These are phyloP conservation scores for Phytopythium aichiense DNA, from an alignment of 352 stramenopile genomes.

Conservation along the genomic window DNA sequence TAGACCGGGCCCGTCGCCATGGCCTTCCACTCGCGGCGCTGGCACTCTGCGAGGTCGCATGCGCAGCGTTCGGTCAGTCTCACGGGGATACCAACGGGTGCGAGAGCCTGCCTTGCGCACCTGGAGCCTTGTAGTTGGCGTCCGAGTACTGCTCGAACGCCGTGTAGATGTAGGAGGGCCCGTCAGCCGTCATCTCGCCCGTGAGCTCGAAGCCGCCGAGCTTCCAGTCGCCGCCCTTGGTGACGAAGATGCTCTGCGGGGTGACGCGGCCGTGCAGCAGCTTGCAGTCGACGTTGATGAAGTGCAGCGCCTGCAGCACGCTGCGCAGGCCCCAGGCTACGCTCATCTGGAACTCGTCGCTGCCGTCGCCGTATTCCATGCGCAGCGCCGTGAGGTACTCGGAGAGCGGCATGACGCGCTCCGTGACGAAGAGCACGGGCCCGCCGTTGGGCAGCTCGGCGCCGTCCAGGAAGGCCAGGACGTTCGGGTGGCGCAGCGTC, in stretches of 20 bases:
- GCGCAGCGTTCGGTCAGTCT: neutral
- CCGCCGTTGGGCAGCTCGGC: slow-evolving; percentile 75
- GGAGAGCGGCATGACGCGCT: slow-evolving; percentile 88
- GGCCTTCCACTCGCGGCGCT: slow-evolving; percentile 73
- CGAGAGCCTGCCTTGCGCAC: slow-evolving; percentile 32
- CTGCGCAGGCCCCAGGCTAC: slow-evolving; percentile 93
- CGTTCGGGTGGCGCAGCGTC: slow-evolving; percentile 93
- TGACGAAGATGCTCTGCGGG: slow-evolving; percentile 93
- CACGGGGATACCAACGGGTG: slow-evolving; percentile 12
- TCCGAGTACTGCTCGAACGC: slow-evolving; percentile 82
- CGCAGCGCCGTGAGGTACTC: slow-evolving; percentile 83
- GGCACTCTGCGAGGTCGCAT: slow-evolving; percentile 48
- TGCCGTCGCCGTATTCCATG: slow-evolving; percentile 47
- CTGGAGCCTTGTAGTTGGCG: slow-evolving; percentile 73
- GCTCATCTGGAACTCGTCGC: slow-evolving; percentile 78
- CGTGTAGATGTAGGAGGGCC: slow-evolving; percentile 74
- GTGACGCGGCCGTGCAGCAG: slow-evolving; percentile 89
- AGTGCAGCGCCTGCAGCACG: slow-evolving; percentile 91
- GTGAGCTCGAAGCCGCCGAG: slow-evolving; percentile 92
- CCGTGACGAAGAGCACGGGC: slow-evolving; percentile 92
- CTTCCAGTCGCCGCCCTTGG: slow-evolving; percentile 95
- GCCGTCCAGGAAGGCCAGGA: slow-evolving; percentile 87
- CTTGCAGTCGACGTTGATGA: slow-evolving; percentile 94
- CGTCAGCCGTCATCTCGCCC: slow-evolving; percentile 78
- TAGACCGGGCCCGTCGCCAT: slow-evolving; percentile 48